Base-by-base conservation (phyloP, 78 protist species). In the Mantamonas sphyraenae region DNA sequence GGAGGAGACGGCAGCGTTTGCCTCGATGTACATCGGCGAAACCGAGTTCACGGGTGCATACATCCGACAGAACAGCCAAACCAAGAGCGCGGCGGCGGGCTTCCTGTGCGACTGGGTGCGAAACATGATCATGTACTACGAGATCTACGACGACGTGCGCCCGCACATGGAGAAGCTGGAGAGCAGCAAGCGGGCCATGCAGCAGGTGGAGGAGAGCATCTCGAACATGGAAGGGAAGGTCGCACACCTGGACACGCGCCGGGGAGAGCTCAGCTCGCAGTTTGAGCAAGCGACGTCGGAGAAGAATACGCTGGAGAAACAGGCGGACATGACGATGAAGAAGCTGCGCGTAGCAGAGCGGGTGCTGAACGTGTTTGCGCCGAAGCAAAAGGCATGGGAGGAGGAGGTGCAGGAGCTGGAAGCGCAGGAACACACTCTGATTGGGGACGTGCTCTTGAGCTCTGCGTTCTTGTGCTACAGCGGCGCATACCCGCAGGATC, bases 371-470 rank as follows among this genome's bases (percentile, higher is more conserved):
- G 82, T 76, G 20, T 53, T 84, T 31, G 8, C 81, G 2, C 45
- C 31, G 20, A 81, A 84, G 77, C 42, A 68, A 22, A 77, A 57
- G 17, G 65, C 83, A 9, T 84, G 89, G 89, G 34, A 50, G 10
- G 58, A 39, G 39, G 5, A 69, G 34, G 51, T 84, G 55, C 58
- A 43, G 51, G 28, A 42, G 26, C 4, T 77, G 9, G 10, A 47
- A 53, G 24, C 17, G 26, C 0, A 1, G 12, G 68, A 55, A 20
- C 1, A 10, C 19, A 2, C 26, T 9, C 76, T 89, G 22, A 50
- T 85, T 2, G 94, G 94, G n/a, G 88, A 89, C 76, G 70, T 79
- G 51, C 84, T 89, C 24, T 53, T 85, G 30, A 33, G 75, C 45
- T 57, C 88, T 19, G 81, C 90, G 26, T 84, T 85, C 71, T n/a